These are phyloP conservation scores for Rhodotorula diobovata DNA, from an alignment of 768 basidiomycete genomes.

Conservation along the genomic window DNA sequence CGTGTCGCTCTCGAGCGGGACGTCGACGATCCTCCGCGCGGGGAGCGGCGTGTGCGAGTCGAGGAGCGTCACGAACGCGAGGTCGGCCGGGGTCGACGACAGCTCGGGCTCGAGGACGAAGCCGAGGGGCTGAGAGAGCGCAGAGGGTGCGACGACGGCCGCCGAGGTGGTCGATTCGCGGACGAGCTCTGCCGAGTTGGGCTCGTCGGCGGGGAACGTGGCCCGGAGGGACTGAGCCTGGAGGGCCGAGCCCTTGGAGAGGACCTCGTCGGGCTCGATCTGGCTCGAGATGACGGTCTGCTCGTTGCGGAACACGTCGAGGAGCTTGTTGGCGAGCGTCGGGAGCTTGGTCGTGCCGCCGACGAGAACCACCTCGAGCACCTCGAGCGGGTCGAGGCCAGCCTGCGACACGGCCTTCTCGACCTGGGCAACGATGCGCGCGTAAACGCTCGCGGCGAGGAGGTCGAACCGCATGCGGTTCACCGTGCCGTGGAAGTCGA, in stretches of 20 bases:
- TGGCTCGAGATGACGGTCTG: conserved; percentile 47
- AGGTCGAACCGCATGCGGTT: conserved; percentile 52
- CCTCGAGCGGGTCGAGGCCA: conserved; percentile 48
- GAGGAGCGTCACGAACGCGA: conserved; percentile 43
- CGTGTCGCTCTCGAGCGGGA: conserved; percentile 45
- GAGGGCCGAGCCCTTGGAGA: conserved; percentile 50
- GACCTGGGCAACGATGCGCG: conserved; percentile 45
- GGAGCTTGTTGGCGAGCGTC: conserved; percentile 47
- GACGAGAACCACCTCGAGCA: conserved; percentile 52
- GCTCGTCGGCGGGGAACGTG: conserved; percentile 21
- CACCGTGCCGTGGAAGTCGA: conserved; percentile 75
- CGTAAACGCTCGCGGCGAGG: conserved; percentile 43
- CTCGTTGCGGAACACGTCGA: conserved; percentile 46
- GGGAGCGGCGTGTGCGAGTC: conserved; percentile 47
- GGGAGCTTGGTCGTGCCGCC: conserved; percentile 52
- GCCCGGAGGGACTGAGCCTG: conserved; percentile 26
- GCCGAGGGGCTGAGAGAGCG: conserved; percentile 47
- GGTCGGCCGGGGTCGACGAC: conserved; percentile 13
- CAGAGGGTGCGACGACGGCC: conserved; percentile 41
- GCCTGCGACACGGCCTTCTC: conserved; percentile 46
- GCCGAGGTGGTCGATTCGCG: conserved; percentile 33
- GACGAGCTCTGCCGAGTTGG: conserved; percentile 26
- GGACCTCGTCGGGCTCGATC: conserved; percentile 51
- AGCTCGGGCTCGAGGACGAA: conserved; percentile 45
- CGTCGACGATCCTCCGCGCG: conserved; percentile 48